phyloP scores from a whole-genome alignment of 2,329 filamentous ascomycete species.

The Epicoccum nigrum region DNA sequence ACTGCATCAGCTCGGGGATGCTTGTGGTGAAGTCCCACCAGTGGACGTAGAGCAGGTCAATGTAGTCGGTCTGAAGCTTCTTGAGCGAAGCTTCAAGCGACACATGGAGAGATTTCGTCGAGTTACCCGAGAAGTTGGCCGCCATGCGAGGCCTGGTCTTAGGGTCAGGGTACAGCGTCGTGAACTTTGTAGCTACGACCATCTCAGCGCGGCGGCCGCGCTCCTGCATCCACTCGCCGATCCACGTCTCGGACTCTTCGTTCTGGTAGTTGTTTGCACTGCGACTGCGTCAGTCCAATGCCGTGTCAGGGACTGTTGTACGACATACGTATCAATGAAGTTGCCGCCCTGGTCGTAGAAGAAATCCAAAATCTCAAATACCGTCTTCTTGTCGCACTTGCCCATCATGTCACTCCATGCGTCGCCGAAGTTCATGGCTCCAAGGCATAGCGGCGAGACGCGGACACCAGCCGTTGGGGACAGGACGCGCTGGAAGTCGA shows the following conservation, averaged over 20 bases:
- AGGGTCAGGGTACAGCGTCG: conserved; percentile 39
- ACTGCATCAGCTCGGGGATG: conserved; percentile 49
- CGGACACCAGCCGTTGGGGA: conserved; percentile 58
- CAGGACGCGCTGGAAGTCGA: conserved; percentile 60
- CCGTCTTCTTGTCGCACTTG: conserved; percentile 52
- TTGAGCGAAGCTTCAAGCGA: conserved; percentile 49
- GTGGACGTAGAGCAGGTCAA: conserved; percentile 50
- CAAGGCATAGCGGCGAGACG: conserved; percentile 61
- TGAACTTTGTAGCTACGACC: conserved; percentile 55
- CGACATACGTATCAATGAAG: conserved; percentile 57
- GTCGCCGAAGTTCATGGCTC: conserved; percentile 62
- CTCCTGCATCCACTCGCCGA: neutral
- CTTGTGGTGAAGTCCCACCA: conserved; percentile 51
- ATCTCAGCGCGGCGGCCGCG: neutral
- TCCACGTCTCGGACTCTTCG: conserved; percentile 46
- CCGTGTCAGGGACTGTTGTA: neutral
- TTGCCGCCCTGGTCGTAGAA: conserved; percentile 58
- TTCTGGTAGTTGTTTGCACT: conserved; percentile 55
- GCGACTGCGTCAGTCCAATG: conserved; percentile 10
- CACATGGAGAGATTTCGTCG: conserved; percentile 46
- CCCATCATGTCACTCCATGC: conserved; percentile 53
- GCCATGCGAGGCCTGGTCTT: conserved; percentile 32
- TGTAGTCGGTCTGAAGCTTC: conserved; percentile 51
- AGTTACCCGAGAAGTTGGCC: conserved; percentile 53
- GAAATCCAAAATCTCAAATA: conserved; percentile 55